These are phyloP conservation scores for Pulicaria dysenterica DNA, from an alignment of 129 eudicot genomes.

Conservation along the genomic window DNA sequence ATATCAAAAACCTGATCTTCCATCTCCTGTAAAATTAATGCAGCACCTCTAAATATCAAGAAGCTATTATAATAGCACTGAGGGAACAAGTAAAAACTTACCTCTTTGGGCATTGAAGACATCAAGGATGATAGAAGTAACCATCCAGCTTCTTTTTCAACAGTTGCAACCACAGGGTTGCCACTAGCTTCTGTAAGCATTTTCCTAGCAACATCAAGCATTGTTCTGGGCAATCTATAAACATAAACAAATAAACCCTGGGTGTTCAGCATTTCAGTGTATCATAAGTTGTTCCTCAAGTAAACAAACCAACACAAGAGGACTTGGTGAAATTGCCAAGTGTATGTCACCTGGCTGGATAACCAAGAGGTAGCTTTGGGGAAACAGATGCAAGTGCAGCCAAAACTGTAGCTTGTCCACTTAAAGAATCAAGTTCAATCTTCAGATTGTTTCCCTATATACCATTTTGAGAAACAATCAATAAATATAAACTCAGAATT, in stretches of 20 bases:
- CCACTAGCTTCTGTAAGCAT: constrained; percentile 74
- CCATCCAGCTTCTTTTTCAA: constrained; percentile 99
- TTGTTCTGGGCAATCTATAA: constrained; percentile 82
- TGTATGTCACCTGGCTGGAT: constrained; percentile 76
- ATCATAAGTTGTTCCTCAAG: neutral
- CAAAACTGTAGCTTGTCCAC: constrained; percentile 93
- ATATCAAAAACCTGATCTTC: constrained; percentile 95
- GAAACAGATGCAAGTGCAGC: constrained; percentile 93
- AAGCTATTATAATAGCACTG: constrained; percentile 4
- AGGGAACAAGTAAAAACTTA: constrained; percentile 28
- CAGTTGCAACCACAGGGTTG: constrained; percentile 69
- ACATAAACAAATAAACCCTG: constrained; percentile 28
- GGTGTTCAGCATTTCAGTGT: constrained; percentile 9
- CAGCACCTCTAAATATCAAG: constrained; percentile 33
- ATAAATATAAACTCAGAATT: neutral
- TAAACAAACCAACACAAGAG: neutral
- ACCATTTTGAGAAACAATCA: constrained; percentile 17
- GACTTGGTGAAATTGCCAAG: neutral
- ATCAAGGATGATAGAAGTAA: constrained; percentile 78
- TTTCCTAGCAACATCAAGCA: constrained; percentile 85
- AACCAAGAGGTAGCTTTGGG: constrained; percentile 93
- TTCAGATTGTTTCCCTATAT: constrained; percentile 70
- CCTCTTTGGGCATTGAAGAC: constrained; percentile 95
- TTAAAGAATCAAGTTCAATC: constrained; percentile 77
- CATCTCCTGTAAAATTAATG: constrained; percentile 73